A percentile compares a stretch with the other conserved stretches of the same genome.
Conservation (phyloP, 2,329 filamentous ascomycete genomes). For the Pseudogymnoascus sp. region DNA sequence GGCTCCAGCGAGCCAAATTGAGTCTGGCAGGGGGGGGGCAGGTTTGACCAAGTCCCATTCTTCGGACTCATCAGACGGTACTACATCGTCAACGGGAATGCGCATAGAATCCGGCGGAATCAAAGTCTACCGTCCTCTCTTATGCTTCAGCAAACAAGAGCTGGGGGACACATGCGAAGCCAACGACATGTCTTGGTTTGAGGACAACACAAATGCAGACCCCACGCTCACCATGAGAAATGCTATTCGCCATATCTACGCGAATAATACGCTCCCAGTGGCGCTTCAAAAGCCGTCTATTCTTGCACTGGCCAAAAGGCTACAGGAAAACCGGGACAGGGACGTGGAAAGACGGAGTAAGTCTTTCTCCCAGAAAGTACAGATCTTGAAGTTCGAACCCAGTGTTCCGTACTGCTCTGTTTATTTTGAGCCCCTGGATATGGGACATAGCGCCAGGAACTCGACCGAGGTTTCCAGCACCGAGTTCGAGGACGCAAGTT, state of each 20-base stretch:
- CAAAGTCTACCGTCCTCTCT: constrained; percentile 58
- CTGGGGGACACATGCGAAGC: constrained; percentile 67
- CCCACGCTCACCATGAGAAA: constrained; percentile 72
- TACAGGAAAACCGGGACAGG: constrained; percentile 35
- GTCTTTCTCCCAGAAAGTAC: constrained; percentile 42
- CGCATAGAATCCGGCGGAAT: constrained; percentile 58
- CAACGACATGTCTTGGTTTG: constrained; percentile 65
- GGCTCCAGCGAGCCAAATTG: neutral
- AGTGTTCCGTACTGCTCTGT: constrained; percentile 23
- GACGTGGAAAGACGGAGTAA: constrained; percentile 46
- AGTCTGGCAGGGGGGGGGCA: neutral
- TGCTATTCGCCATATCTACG: constrained; percentile 61
- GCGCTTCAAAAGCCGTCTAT: constrained; percentile 62
- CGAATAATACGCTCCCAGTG: constrained; percentile 51
- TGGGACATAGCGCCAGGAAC: neutral
- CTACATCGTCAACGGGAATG: constrained; percentile 16
- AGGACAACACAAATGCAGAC: constrained; percentile 77
- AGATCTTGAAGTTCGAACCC: constrained; percentile 24
- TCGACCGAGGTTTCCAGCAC: constrained; percentile 13
- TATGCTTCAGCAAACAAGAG: constrained; percentile 62
- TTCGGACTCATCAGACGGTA: constrained; percentile 6
- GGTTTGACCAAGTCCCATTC: neutral
- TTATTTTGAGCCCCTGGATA: neutral
- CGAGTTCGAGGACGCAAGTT: neutral
- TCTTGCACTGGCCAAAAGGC: constrained; percentile 49